Conservation (phyloP, 2,329 filamentous ascomycete species). For the Calonectria ilicicola region DNA sequence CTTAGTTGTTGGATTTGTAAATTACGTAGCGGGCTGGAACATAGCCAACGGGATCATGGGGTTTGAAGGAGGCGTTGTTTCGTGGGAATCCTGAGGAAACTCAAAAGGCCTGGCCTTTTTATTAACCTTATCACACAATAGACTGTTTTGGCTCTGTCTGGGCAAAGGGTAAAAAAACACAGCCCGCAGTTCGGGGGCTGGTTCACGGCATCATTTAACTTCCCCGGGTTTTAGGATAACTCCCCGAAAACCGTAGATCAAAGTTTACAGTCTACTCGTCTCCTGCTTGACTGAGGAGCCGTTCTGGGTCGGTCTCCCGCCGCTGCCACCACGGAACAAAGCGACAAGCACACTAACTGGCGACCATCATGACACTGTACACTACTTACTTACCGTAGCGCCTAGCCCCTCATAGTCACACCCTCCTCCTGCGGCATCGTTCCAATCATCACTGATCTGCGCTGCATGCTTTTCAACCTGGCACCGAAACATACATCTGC, state of each 20-base stretch:
- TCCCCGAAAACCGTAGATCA: background rate
- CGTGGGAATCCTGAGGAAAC: background rate
- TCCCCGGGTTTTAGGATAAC: background rate
- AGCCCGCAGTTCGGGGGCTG: background rate
- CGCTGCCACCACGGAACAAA: slow-evolving; percentile 2
- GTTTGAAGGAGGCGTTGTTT: background rate
- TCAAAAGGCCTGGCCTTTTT: background rate
- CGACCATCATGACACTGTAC: no score
- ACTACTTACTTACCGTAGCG: background rate
- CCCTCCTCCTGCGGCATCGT: background rate
- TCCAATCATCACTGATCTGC: slow-evolving; percentile 27
- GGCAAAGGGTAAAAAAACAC: background rate
- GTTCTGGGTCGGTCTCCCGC: background rate
- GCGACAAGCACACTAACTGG: background rate
- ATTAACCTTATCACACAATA: background rate
- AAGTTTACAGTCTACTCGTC: background rate
- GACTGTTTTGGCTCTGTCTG: background rate
- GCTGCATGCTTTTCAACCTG: slow-evolving; percentile 17
- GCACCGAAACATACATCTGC: slow-evolving; percentile 22
- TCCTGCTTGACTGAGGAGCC: background rate
- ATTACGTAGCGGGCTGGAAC: background rate
- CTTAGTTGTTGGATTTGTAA: background rate
- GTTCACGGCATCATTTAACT: background rate
- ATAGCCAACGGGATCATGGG: background rate
- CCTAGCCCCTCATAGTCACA: slow-evolving; percentile 28